Conservation (phyloP, 2,329 filamentous ascomycete genomes). For the Chrysoporthe austroafricana region DNA sequence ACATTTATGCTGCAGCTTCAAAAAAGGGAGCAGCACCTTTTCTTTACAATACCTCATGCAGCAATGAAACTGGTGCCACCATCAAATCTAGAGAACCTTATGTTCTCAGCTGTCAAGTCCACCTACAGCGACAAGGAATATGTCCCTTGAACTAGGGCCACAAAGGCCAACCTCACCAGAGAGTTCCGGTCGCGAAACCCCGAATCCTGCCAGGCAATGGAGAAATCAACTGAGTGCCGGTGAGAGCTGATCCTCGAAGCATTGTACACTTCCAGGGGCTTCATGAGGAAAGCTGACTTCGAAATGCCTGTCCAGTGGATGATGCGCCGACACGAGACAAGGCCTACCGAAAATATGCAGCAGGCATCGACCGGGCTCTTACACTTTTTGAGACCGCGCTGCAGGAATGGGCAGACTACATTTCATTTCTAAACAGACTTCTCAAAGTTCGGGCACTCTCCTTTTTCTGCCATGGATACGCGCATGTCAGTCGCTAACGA, state of each 20-base stretch:
- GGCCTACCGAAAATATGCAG: conserved; percentile 84
- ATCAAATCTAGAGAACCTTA: conserved; percentile 27
- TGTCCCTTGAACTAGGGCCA: conserved; percentile 66
- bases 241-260: conserved; percentile 47
- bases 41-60: conserved; percentile 14
- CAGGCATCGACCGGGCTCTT: conserved; percentile 83
- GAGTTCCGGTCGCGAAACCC: conserved; percentile 82
- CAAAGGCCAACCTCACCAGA: conserved; percentile 72
- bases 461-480: neutral
- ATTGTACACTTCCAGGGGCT: neutral
- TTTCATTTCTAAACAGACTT: conserved; percentile 89
- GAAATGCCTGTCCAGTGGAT: conserved; percentile 11
- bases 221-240: conserved; percentile 78
- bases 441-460: conserved; percentile 67
- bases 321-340: conserved; percentile 64
- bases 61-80: conserved; percentile 26
- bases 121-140: conserved; percentile 38
- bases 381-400: conserved; percentile 89
- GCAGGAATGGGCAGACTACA: conserved; percentile 99
- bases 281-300: conserved; percentile 11
- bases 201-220: conserved; percentile 71
- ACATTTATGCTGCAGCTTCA: conserved; percentile 10
- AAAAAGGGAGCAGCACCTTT: conserved; percentile 14
- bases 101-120: conserved; percentile 26
- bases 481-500: conserved; percentile 34